Evolutionary conservation across 1,284 basidiomycete species (phyloP).

Genomic region (Cryptococcus wingfieldii): DNA sequence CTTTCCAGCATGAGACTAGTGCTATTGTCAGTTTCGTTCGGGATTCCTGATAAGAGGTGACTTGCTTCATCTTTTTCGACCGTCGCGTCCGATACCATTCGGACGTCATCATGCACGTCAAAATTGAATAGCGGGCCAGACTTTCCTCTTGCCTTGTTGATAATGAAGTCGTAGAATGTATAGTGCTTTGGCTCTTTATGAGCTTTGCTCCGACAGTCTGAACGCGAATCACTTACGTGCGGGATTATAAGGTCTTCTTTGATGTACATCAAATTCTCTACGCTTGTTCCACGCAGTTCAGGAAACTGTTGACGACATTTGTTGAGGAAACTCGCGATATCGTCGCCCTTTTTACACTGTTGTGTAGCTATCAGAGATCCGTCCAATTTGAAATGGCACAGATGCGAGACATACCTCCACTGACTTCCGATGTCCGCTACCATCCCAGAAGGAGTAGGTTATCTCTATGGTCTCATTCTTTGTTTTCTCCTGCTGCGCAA

Average conservation of each 20-base stretch:
- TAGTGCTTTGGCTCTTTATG: conserved; percentile 65
- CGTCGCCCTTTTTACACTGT: conserved; percentile 98
- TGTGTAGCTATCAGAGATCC: conserved; percentile 1
- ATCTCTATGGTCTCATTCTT: conserved; percentile 43
- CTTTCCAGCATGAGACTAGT: conserved; percentile 86
- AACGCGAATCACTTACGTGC: conserved; percentile 57
- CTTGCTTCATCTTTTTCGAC: conserved; percentile 86
- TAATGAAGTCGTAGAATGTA: conserved; percentile 97
- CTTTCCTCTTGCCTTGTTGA: conserved; percentile 97
- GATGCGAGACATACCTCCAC: conserved; percentile 63
- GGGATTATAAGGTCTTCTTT: conserved; percentile 97
- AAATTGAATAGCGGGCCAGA: conserved; percentile 98
- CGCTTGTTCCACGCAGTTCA: conserved; percentile 80
- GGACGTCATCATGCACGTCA: conserved; percentile 97
- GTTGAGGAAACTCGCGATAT: conserved; percentile 80
- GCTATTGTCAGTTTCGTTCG: conserved; percentile 1
- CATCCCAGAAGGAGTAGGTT: conserved; percentile 96
- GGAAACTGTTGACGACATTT: conserved; percentile 90
- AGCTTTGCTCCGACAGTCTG: not conserved
- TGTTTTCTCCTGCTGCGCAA: conserved; percentile 63
- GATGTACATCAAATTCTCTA: conserved; percentile 98
- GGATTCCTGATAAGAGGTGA: not conserved
- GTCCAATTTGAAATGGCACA: not conserved
- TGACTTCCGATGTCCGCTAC: conserved; percentile 89
- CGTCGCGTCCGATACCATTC: conserved; percentile 89